Base-by-base conservation (phyloP, 768 basidiomycete species). In the Boletellus ananas region DNA sequence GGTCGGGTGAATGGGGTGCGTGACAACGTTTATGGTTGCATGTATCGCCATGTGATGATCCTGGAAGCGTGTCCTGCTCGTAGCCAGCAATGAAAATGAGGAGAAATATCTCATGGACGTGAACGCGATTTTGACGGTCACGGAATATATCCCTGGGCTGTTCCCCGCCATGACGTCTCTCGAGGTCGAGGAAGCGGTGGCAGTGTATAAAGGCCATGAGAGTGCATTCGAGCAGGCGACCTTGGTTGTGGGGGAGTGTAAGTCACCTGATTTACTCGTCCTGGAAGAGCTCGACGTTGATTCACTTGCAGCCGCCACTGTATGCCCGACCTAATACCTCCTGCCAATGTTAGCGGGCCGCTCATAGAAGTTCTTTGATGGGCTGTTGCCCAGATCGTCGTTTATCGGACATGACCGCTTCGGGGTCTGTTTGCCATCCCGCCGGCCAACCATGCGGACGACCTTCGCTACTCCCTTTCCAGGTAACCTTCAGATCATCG, bases 1-100 rank as follows among this genome's bases (percentile, higher is more conserved):
- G 67, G 73, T 13, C 67, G 65, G 51, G 45, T 76, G 39, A 79
- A 79, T 39, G 73, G 71, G 17, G 77, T 79, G 54, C 14, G 72
- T 18, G 34, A 12, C 1, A 10, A 3, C 4, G 21, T 34, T 18
- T 6, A 5, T 16, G 11, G 16, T 11, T 29, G 29, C 13, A 3
- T 43, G 9, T 51, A 17, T 27, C 3, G 1, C 23, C 7, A 17
- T 18, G 21, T 63, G 6, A 61, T n/a, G 6, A 23, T 35, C 25
- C 23, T 20, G 49, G 57, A 52, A 70, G 45, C 56, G 58, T 20
- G 53, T 68, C 1, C 55, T 57, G 0, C 67, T 52, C 4, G 27
- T 62, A 0, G 43, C 71, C 2, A 58, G 47, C 20, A 74, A 71
- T 31, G 43, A 66, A 5, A 59, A 68, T 18, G 72, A 74, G 40